Base-by-base conservation (phyloP, 305 asterid genomes). In the Nicotiana rustica region DNA sequence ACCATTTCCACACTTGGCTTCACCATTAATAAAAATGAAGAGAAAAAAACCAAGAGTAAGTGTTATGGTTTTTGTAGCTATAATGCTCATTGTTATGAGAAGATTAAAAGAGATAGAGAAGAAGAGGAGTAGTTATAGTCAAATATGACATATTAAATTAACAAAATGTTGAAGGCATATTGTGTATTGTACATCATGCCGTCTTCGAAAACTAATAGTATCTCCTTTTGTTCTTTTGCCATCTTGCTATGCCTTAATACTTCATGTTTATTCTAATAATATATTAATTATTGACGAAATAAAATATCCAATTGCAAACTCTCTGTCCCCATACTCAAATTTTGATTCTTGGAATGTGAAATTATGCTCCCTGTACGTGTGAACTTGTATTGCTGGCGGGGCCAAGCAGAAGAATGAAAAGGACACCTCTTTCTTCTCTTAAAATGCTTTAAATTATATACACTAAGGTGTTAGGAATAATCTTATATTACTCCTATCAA, bases 1-100 rank as follows among this genome's bases (percentile, higher is more conserved):
- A 10, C 97, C 94, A 17, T 80, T 88, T 44, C 78, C 84, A 82
- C 98, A 94, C 79, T 85, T 90, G 69, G 91, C 92, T 83, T 90
- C 92, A 29, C 25, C 83, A 15, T 62, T 76, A n/a, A 86, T 31
- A 5, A 77, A 57, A 6, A 62, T 29, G 83, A 82, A 57, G 33
- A 89, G 67, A 36, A 83, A 77, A 61, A 71, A 36, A n/a, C 59
- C 77, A 31, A 82, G 13, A 73, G 57, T 67, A 19, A 68, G 66
- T 9, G 15, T 83, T 82, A 14, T 81, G 70, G 64, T 66, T 1
- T 81, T 84, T 18, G 85, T 4, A 33, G 5, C 77, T 67, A 88
- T 73, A 68, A 61, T 55, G 67, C 38, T 77, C 88, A 84, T 87
- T 52, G 15, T 75, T 52, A 52, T 29, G 80, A 75, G 47, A 52